Conservation (phyloP, 805 yeast genomes). For the fission yeast (Schizosaccharomyces pombe) region ASM294v3 CU329670.1:2355501-2356000, state of each 20-base stretch:
- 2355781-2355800: constrained; percentile 73
- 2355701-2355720: constrained; percentile 5
- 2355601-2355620: constrained; percentile 75
- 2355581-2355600: constrained; percentile 86
- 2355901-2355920: constrained; percentile 81
- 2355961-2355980: constrained; percentile 64
- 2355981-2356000: constrained; percentile 92
- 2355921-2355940: constrained; percentile 73
- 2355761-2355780: constrained; percentile 90
- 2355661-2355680: background rate
- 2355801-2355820: constrained; percentile 57
- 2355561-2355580: constrained; percentile 97
- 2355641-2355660: background rate
- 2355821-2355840: constrained; percentile 44
- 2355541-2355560: constrained; percentile 94
- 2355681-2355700: background rate
- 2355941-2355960: constrained; percentile 66
- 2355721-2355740: background rate
- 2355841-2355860: constrained; percentile 59
- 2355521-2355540: constrained; percentile 93
- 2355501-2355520: constrained; percentile 65
- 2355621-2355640: constrained; percentile 30
- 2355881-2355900: constrained; percentile 60
- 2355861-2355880: constrained; percentile 61
- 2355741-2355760: constrained; percentile 51